These are phyloP conservation scores for Trichoderma gracile DNA, from an alignment of 2,329 filamentous ascomycete genomes.

Conservation along the genomic window DNA sequence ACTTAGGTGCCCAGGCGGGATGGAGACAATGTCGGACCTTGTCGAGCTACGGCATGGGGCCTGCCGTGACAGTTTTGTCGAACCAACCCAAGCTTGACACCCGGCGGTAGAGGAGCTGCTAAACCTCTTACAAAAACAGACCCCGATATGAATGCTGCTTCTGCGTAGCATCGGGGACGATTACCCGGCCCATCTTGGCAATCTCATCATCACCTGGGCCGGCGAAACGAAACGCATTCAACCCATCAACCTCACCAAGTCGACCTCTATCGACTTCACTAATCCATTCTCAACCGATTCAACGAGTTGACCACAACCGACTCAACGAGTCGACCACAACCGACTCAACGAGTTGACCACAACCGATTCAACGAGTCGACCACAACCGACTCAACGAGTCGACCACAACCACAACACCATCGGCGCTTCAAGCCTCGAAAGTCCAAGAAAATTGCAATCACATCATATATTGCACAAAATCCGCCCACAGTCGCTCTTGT, in stretches of 20 bases:
- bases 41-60: conserved; percentile 7
- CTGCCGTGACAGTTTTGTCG: conserved; percentile 12
- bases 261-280: neutral
- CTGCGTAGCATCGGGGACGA: conserved; percentile 9
- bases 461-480: neutral
- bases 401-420: neutral
- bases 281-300: too few relatives aligned
- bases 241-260: neutral
- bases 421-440: neutral
- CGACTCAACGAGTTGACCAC: neutral
- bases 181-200: conserved; percentile 10
- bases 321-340: too few relatives aligned
- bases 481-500: neutral
- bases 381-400: too few relatives aligned
- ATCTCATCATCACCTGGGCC: neutral
- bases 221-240: neutral
- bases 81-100: conserved; percentile 9
- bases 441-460: neutral
- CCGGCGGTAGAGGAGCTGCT: conserved; percentile 5
- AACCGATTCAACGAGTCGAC: too few relatives aligned
- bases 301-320: too few relatives aligned
- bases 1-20: neutral
- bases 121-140: conserved; percentile 7
- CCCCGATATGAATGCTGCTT: conserved; percentile 9
- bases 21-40: neutral